Evolutionary conservation across 1,284 basidiomycete genomes (phyloP), one percentile per base, ranked within the genome.

Genomic region (Cutaneotrichosporon cavernicola): DNA sequence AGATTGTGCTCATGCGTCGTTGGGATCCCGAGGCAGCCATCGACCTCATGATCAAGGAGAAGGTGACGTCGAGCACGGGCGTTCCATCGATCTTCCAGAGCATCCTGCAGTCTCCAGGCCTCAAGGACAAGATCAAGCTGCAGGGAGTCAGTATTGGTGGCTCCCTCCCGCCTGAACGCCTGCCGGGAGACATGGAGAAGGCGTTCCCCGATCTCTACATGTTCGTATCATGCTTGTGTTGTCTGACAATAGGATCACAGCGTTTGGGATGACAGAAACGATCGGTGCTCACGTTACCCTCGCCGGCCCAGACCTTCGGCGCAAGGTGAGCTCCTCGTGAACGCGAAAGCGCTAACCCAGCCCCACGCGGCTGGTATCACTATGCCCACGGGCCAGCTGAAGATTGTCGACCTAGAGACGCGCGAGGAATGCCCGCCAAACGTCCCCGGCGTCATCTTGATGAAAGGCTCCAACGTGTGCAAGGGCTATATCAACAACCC

Each of bases 201-300:
- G 47, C 71, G 69, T 46, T 69, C 68, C 56, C 59, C 70, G 73
- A 59, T 30, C 69, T 56, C 1, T 34, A 64, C 46, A 49, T 47
- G 57, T 58, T 18, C 7, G 56, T 58, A 14, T 47, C 1, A 22
- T 26, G n/a, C n/a, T 36, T 9, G 46, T 31, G 32, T 46, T 47
- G 32, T 26, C 26, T 52, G 22, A 60, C 22, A 9, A 7, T 32
- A 60, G 58, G 21, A 9, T 52, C 26, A 74, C 77, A 60, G 77
- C 76, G 52, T 78, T 74, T 49, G 77, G 77, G 10, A 65, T 79
- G 71, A 76, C 76, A 0, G 77, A 79, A 69, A 78, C 77, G 4
- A 74, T 74, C n/a, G 77, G 73, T 0, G 73, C 74, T 63, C 72
- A 75, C 30, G 73, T 69, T 46, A 73, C 69, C 0, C 56, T 76